Evolutionary conservation across 2,329 filamentous ascomycete genomes (phyloP).

Genomic region (Fusarium stilboides): DNA sequence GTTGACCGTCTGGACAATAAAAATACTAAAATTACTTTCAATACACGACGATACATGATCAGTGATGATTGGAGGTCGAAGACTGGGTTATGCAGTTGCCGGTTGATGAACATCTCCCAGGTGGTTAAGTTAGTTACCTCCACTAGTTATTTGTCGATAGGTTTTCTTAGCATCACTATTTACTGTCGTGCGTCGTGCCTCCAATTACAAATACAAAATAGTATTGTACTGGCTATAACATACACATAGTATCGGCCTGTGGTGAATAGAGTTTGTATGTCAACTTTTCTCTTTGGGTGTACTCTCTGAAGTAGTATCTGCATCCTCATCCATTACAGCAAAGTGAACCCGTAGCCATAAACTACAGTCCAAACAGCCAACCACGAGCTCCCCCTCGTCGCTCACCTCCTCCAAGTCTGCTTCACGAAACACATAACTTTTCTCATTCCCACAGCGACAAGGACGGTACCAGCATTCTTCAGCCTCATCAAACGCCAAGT

Average conservation of each 20-base stretch:
- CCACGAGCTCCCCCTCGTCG: constrained; percentile 72
- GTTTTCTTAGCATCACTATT: background rate
- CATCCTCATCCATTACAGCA: constrained; percentile 64
- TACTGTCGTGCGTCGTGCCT: no score
- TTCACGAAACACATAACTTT: constrained; percentile 73
- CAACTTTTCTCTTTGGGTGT: constrained; percentile 43
- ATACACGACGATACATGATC: constrained; percentile 49
- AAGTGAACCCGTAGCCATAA: constrained; percentile 77
- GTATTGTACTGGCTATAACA: background rate
- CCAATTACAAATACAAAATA: no score
- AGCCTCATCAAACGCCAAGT: constrained; percentile 68
- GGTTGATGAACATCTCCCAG: no score
- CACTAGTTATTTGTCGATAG: no score
- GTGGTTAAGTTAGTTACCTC: no score
- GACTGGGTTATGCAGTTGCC: background rate
- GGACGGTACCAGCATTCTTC: constrained; percentile 67
- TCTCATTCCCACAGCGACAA: constrained; percentile 76
- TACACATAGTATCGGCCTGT: background rate
- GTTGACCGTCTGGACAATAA: constrained; percentile 70
- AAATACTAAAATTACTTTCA: constrained; percentile 65
- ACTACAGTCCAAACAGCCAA: constrained; percentile 77
- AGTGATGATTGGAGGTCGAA: constrained; percentile 23
- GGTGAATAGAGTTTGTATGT: constrained; percentile 16
- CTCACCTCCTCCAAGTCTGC: constrained; percentile 71
- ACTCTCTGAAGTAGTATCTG: constrained; percentile 31